Evolutionary conservation across 306 rosid species (phyloP).

Genomic region (Fragaria vesca): DNA sequence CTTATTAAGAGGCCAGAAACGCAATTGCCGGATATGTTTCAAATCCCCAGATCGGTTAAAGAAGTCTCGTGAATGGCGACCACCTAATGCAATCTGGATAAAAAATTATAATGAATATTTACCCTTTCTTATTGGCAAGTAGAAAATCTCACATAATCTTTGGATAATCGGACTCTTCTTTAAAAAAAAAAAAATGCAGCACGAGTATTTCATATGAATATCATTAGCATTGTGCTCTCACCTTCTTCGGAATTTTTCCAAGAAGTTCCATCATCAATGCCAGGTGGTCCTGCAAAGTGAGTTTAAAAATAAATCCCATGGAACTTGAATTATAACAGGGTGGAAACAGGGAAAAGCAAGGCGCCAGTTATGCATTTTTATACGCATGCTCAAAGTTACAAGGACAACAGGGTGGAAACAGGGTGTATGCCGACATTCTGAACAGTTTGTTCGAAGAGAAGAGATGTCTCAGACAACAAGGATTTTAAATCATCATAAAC

Average conservation of each 20-base stretch:
- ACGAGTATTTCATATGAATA: neutral
- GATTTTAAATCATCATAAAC: neutral
- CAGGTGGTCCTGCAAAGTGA: constrained; percentile 63
- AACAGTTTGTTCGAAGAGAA: neutral
- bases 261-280: constrained; percentile 96
- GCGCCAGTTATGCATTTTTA: neutral
- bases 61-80: constrained; percentile 80
- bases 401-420: neutral
- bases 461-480: neutral
- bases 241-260: constrained; percentile 89
- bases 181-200: neutral
- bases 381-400: neutral
- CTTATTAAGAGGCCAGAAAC: constrained; percentile 81
- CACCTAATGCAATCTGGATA: constrained; percentile 74
- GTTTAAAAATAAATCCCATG: constrained; percentile 3
- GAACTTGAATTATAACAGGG: neutral
- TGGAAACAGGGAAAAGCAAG: neutral
- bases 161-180: neutral
- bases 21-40: constrained; percentile 75
- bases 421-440: neutral
- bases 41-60: constrained; percentile 77
- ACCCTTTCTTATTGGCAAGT: constrained; percentile 4
- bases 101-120: neutral
- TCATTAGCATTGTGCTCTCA: constrained; percentile 12
- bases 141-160: neutral